These are phyloP conservation scores for Epicoccum sorghinum DNA, from an alignment of 2,329 filamentous ascomycete genomes.

Conservation along the genomic window DNA sequence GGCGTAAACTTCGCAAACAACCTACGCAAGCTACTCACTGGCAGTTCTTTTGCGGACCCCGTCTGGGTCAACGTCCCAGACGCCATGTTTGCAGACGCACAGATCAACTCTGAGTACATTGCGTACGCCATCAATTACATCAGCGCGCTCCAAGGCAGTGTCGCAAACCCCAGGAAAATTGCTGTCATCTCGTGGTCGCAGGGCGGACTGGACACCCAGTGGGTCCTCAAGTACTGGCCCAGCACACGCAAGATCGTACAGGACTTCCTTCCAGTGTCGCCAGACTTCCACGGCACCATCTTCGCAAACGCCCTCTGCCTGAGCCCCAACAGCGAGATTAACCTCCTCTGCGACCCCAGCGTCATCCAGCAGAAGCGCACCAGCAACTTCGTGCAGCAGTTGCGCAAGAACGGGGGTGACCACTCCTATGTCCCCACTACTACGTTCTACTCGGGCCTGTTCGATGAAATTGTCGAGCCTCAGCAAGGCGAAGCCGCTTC, in stretches of 20 bases:
- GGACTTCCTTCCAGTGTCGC: slow-evolving; percentile 60
- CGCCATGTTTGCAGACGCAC: slow-evolving; percentile 55
- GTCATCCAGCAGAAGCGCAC: slow-evolving; percentile 57
- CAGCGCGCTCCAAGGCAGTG: slow-evolving; percentile 46
- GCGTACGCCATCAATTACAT: slow-evolving; percentile 66
- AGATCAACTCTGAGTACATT: slow-evolving; percentile 61
- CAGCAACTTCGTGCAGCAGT: slow-evolving; percentile 51
- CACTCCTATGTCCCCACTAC: slow-evolving; percentile 63
- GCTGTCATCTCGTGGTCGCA: slow-evolving; percentile 61
- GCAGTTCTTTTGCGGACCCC: slow-evolving; percentile 32
- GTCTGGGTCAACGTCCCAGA: slow-evolving; percentile 64
- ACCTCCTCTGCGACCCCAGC: slow-evolving; percentile 44
- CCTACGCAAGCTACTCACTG: slow-evolving; percentile 56
- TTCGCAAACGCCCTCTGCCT: slow-evolving; percentile 41
- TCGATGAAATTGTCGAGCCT: slow-evolving; percentile 61
- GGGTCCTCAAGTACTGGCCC: slow-evolving; percentile 65
- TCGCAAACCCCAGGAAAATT: slow-evolving; percentile 12
- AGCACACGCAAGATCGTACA: slow-evolving; percentile 53
- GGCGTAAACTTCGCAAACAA: slow-evolving; percentile 55
- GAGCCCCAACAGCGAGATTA: slow-evolving; percentile 20
- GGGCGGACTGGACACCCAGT: slow-evolving; percentile 61
- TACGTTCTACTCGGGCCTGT: slow-evolving; percentile 56
- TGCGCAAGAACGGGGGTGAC: slow-evolving; percentile 55
- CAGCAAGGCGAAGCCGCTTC: slow-evolving; percentile 56
- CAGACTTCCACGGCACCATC: slow-evolving; percentile 60